Conservation (phyloP, 768 basidiomycete species). For the Trametes cingulata region DNA sequence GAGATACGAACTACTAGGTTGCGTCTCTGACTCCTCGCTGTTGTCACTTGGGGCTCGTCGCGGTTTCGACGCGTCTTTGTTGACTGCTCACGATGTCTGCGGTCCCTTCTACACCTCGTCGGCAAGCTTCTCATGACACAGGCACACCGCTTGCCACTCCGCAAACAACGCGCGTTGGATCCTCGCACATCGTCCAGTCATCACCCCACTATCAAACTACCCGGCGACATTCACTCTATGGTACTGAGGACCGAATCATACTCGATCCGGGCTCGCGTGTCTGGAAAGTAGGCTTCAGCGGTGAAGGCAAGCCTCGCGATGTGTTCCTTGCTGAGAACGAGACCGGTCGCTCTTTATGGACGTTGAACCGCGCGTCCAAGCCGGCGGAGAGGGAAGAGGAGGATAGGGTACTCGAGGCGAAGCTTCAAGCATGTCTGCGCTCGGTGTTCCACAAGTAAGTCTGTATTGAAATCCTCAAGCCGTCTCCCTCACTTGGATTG, state of each 20-base stretch:
- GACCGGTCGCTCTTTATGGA: constrained; percentile 56
- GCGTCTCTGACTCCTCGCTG: background rate
- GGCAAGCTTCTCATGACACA: constrained; percentile 15
- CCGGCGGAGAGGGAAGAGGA: constrained; percentile 66
- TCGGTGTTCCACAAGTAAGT: constrained; percentile 85
- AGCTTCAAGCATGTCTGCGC: constrained; percentile 67
- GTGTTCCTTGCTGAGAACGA: constrained; percentile 66
- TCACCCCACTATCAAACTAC: constrained; percentile 87
- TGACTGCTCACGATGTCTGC: constrained; percentile 32
- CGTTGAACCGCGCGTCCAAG: constrained; percentile 54
- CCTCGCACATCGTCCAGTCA: constrained; percentile 54
- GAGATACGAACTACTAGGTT: no score
- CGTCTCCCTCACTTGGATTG: constrained; percentile 15
- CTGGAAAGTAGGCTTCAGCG: constrained; percentile 98
- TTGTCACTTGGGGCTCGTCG: background rate
- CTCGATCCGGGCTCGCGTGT: constrained; percentile 92
- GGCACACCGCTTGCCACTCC: constrained; percentile 49
- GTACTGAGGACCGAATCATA: constrained; percentile 92
- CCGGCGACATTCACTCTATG: constrained; percentile 90
- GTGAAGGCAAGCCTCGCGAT: constrained; percentile 87
- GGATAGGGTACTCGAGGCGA: constrained; percentile 67
- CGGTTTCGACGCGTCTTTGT: background rate
- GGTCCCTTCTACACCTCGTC: constrained; percentile 36
- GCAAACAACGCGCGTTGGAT: constrained; percentile 51
- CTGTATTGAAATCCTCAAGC: background rate